A percentile compares a stretch with the other conserved stretches of the same genome.
phyloP scores from a whole-genome alignment of 345 rosid genomes.

The Eucalyptus curtisii region DNA sequence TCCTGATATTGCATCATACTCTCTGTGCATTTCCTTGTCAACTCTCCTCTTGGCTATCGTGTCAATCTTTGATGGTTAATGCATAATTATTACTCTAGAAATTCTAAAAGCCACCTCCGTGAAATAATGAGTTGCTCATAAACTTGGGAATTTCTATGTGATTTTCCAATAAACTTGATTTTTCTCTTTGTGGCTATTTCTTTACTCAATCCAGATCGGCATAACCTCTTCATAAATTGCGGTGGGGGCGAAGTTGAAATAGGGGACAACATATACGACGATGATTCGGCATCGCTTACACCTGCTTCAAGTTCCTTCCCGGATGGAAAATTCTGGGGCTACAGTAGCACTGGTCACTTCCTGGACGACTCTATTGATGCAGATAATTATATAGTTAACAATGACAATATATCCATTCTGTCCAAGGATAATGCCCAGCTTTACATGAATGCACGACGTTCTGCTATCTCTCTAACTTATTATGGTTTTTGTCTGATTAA shows the following conservation, averaged over 20 bases:
- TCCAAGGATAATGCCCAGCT: slow-evolving; percentile 6
- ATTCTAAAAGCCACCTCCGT: background rate
- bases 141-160: background rate
- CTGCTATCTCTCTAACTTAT: slow-evolving; percentile 41
- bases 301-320: slow-evolving; percentile 1
- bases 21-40: background rate
- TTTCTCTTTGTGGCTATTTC: background rate
- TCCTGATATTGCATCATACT: background rate
- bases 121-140: background rate
- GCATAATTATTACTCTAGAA: background rate
- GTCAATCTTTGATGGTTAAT: background rate
- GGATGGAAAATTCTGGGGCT: slow-evolving; percentile 20
- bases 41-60: background rate
- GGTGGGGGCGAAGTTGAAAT: background rate
- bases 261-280: slow-evolving; percentile 2
- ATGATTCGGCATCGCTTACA: slow-evolving; percentile 6
- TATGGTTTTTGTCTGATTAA: slow-evolving; percentile 31
- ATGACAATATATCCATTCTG: slow-evolving; percentile 3
- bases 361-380: background rate
- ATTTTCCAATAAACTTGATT: background rate
- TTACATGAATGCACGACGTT: slow-evolving; percentile 23
- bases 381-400: slow-evolving; percentile 6
- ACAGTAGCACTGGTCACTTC: slow-evolving; percentile 53
- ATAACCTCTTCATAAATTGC: background rate
- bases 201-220: background rate